Base-by-base conservation (phyloP, 1,139 yeast genomes). In the Martiniozyma asiatica region DNA sequence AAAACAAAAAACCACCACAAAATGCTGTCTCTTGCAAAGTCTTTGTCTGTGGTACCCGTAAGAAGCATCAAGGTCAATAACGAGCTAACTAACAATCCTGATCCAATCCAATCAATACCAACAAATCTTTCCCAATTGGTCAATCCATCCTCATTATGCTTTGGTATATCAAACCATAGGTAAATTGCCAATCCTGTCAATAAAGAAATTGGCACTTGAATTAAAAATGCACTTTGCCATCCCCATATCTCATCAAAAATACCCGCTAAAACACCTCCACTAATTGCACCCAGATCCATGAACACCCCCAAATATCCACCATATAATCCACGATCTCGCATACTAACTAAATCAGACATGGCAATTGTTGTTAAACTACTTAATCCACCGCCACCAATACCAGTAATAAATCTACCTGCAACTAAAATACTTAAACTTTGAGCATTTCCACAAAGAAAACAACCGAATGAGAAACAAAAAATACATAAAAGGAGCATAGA, bases 251-350 rank as follows among this genome's bases (percentile, higher is more conserved):
- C 67, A 22, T 68, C 58, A 14, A 67, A 43, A 1, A 63, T 19
- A n/a, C 73, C 73, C 8, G 73, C 73, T 14, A 67, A 38, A 13
- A 65, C 48, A 8, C 73, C 73, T 10, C 73, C 73, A 5, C 65
- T 57, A 6, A 71, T 69, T 13, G 72, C 62, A 17, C 73, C 73
- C 25, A 62, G 38, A 4, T 66, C 63, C 34, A 53, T 66, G 26
- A 59, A 64, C n/a, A 67, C 53, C 37, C 67, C 67, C 4, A 64
- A 67, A 35, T 65, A 45, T 0, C 73, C 73, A 42, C 66, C 73
- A 42, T 54, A 67, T 32, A 64, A 45, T 0, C 73, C 73, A 30
- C 73, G 49, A 15, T 66, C 67, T 35, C 73, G 53, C 31, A 63
- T 54, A 1, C 71, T 69, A 24, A 67, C 60, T 31, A 67, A 47